Base-by-base conservation (phyloP, 2,329 filamentous ascomycete species). In the Pseudogymnoascus destructans region DNA sequence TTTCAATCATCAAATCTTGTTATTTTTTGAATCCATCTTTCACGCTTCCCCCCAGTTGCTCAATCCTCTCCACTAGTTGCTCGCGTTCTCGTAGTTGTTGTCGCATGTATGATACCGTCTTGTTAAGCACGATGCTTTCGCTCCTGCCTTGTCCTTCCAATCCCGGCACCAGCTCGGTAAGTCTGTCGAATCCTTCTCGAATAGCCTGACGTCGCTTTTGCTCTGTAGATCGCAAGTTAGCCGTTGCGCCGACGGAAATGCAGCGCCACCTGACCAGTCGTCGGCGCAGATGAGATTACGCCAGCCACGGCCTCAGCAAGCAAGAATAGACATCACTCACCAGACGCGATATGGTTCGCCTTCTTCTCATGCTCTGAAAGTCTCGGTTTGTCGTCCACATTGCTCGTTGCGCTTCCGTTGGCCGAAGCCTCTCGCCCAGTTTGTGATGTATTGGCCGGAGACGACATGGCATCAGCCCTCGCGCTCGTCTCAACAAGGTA, bases 311-410 rank as follows among this genome's bases (percentile, higher is more conserved):
- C 54, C 4, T n/a, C 54, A 33, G 54, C 7, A n/a, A 27, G 42
- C 42, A 27, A 27, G 42, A 49, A 15, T 27, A 25, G 21, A 27
- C 25, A 56, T 15, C 13, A 56, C 58, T 36, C 27, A 70, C 68
- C 68, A 3, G 82, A 86, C 21, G 80, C 79, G 64, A 87, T 87
- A 71, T 87, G 85, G 67, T 88, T 87, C 66, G 79, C 80, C 69
- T 86, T 86, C 75, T 87, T 87, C 67, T 87, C 82, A 61, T 81
- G 76, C 64, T 86, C 83, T 52, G 82, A 83, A 61, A 88, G 73
- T 62, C 84, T 79, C 35, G 84, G 79, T 64, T 84, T 83, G 62
- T 82, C 79, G 11, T 70, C 67, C 55, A 30, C 38, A 30, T 58
- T 60, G 40, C 25, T 49, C 15, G 42, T 55, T 35, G 55, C 25